phyloP scores from a whole-genome alignment of 495 filamentous ascomycete genomes.

The Penicillium angulare region DNA sequence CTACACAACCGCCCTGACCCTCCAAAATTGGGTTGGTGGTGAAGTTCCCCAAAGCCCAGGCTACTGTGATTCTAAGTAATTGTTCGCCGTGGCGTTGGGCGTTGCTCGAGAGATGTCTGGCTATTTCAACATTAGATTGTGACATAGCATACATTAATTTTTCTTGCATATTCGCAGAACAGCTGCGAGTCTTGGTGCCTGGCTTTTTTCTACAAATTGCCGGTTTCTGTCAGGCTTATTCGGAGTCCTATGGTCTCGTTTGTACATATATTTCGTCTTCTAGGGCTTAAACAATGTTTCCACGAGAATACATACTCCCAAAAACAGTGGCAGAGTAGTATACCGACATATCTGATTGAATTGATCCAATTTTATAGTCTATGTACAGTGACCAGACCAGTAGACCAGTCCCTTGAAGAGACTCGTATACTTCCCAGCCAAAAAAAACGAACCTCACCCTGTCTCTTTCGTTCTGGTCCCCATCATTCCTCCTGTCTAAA shows the following conservation, averaged over 20 bases:
- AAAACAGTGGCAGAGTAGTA: too few relatives aligned
- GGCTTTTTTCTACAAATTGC: too few relatives aligned
- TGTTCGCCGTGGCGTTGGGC: background rate
- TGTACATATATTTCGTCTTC: slow-evolving; percentile 12
- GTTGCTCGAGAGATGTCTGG: slow-evolving; percentile 3
- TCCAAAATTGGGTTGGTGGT: slow-evolving; percentile 74
- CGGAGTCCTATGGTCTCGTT: slow-evolving; percentile 7
- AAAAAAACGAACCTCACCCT: background rate
- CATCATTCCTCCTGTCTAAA: background rate
- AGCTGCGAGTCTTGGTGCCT: slow-evolving; percentile 6
- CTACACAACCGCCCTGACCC: slow-evolving; percentile 83
- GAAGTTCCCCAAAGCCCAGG: slow-evolving; percentile 44
- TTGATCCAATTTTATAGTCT: slow-evolving; percentile 19
- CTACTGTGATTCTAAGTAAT: slow-evolving; percentile 55
- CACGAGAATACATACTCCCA: too few relatives aligned
- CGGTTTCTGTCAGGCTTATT: too few relatives aligned
- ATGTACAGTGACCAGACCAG: slow-evolving; percentile 25
- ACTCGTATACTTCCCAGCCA: background rate
- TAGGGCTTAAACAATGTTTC: too few relatives aligned
- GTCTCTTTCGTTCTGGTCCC: background rate
- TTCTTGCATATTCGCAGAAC: slow-evolving; percentile 9
- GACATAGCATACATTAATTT: slow-evolving; percentile 11
- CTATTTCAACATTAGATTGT: slow-evolving; percentile 12
- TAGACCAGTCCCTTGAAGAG: background rate
- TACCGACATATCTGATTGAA: background rate